Conservation (phyloP, 371 early-diverging fungal genomes). For the Apophysomyces sp. region DNA sequence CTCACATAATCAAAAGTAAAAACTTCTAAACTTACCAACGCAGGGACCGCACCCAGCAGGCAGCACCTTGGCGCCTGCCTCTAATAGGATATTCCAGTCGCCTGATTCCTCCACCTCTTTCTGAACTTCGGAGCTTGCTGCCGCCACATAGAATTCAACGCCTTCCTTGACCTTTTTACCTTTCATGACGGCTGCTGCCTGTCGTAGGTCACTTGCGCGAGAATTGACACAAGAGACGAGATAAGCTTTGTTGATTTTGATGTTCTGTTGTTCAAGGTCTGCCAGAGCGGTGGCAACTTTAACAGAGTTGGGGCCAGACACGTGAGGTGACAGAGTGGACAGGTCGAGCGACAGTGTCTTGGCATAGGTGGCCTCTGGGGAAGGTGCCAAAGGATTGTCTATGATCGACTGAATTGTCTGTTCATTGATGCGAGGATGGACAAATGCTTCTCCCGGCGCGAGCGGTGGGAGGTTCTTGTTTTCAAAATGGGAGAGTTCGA, state of each 20-base stretch:
- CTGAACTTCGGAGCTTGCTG: slow-evolving; percentile 90
- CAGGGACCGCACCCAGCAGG: slow-evolving; percentile 98
- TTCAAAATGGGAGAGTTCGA: slow-evolving; percentile 54
- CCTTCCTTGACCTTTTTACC: slow-evolving; percentile 74
- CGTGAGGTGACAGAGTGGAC: slow-evolving; percentile 79
- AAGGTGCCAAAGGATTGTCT: slow-evolving; percentile 57
- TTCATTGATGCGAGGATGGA: slow-evolving; percentile 75
- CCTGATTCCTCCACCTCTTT: slow-evolving; percentile 80
- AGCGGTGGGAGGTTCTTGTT: slow-evolving; percentile 45
- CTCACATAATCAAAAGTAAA: neutral
- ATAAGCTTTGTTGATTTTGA: slow-evolving; percentile 92
- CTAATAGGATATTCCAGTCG: slow-evolving; percentile 83
- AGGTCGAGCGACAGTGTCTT: slow-evolving; percentile 89
- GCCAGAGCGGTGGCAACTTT: slow-evolving; percentile 82
- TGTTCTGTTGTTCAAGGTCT: slow-evolving; percentile 66
- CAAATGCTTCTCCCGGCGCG: slow-evolving; percentile 42
- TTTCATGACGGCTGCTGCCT: slow-evolving; percentile 84
- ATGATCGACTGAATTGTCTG: slow-evolving; percentile 56
- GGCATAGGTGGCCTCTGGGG: slow-evolving; percentile 74
- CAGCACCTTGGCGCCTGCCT: slow-evolving; percentile 88
- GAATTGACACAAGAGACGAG: slow-evolving; percentile 95
- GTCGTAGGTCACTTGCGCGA: slow-evolving; percentile 80
- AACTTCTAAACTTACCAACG: slow-evolving; percentile 60
- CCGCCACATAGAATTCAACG: slow-evolving; percentile 96
- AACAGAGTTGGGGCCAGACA: slow-evolving; percentile 94